Percentiles rank a stretch among this genome's conserved stretches.
Evolutionary conservation across 305 asterid genomes (phyloP).

Genomic region (Rubia occidens): DNA sequence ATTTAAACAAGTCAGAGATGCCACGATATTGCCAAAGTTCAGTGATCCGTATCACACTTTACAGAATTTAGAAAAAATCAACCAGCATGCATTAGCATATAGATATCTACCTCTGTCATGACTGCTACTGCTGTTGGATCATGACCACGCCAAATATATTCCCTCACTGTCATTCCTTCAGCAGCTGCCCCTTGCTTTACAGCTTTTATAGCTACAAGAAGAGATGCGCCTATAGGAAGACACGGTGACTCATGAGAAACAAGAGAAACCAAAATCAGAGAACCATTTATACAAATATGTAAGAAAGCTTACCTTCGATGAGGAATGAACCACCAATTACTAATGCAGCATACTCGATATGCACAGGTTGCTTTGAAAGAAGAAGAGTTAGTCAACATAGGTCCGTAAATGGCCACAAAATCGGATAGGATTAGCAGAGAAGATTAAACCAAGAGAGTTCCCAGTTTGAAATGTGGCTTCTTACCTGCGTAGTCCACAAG

Average conservation of each 20-base stretch:
- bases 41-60: background rate
- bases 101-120: slow-evolving; percentile 79
- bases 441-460: slow-evolving; percentile 5
- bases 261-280: slow-evolving; percentile 2
- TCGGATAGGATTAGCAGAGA: background rate
- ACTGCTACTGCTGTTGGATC: slow-evolving; percentile 98
- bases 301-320: slow-evolving; percentile 57
- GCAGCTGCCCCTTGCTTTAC: slow-evolving; percentile 98
- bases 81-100: background rate
- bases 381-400: slow-evolving; percentile 8
- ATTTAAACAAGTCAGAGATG: background rate
- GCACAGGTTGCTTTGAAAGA: slow-evolving; percentile 60
- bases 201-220: slow-evolving; percentile 80
- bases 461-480: slow-evolving; percentile 16
- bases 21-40: background rate
- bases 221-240: slow-evolving; percentile 71
- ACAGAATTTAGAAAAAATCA: background rate
- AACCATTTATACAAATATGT: background rate
- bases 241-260: background rate
- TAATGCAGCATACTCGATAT: slow-evolving; percentile 85
- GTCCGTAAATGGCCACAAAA: background rate
- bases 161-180: slow-evolving; percentile 91
- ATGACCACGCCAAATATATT: slow-evolving; percentile 98
- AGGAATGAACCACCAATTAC: slow-evolving; percentile 95
- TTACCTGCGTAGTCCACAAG: slow-evolving; percentile 83